These are phyloP conservation scores for Phytophthora sansomeana DNA, from an alignment of 352 stramenopile species.

Conservation along the genomic window DNA sequence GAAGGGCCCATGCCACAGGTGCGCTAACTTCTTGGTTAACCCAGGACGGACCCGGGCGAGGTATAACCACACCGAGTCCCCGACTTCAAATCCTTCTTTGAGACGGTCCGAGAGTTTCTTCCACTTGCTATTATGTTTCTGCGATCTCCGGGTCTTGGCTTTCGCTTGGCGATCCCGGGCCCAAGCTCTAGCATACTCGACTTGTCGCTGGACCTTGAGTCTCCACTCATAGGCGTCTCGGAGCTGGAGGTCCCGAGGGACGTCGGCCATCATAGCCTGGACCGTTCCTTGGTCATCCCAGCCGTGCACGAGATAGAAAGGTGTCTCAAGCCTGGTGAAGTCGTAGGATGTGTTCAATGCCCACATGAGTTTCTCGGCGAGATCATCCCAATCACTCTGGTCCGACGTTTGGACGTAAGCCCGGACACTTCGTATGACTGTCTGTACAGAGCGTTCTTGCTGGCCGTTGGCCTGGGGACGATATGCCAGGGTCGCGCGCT, in stretches of 20 bases:
- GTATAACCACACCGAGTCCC: too few relatives aligned
- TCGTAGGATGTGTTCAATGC: conserved; percentile 23
- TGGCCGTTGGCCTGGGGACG: conserved; percentile 41
- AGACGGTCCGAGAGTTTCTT: too few relatives aligned
- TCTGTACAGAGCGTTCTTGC: conserved; percentile 42
- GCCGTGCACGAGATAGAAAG: conserved; percentile 28
- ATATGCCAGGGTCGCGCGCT: conserved; percentile 42
- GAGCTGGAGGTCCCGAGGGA: conserved; percentile 7
- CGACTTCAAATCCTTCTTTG: too few relatives aligned
- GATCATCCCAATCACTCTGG: conserved; percentile 44
- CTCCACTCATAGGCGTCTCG: background rate
- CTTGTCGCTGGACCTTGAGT: too few relatives aligned
- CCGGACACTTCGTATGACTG: conserved; percentile 28
- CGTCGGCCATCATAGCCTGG: conserved; percentile 1
- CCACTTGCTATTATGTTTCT: too few relatives aligned
- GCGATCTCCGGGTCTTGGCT: too few relatives aligned
- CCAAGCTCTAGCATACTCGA: too few relatives aligned
- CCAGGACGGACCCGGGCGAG: too few relatives aligned
- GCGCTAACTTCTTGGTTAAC: too few relatives aligned
- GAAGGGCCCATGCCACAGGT: too few relatives aligned
- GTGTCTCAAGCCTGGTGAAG: conserved; percentile 9
- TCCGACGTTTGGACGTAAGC: conserved; percentile 27
- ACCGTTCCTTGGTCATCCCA: conserved; percentile 25
- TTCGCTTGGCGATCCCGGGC: too few relatives aligned
- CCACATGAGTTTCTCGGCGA: conserved; percentile 36